Base-by-base conservation (phyloP, 352 stramenopile genomes). In the Lagenidium sp. region DNA sequence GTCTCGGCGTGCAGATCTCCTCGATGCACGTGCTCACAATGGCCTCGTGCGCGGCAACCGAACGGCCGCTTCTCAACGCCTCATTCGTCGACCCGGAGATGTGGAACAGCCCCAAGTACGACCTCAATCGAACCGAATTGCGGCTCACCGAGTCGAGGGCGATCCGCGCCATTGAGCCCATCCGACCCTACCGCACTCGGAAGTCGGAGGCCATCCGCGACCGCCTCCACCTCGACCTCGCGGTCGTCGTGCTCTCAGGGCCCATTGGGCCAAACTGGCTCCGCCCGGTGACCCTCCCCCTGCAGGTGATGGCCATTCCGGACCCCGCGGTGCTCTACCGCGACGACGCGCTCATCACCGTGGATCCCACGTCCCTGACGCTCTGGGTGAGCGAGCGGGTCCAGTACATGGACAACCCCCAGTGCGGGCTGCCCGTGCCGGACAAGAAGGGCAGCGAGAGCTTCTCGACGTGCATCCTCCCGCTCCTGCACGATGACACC, bases 1-100 rank as follows among this genome's bases (percentile, higher is more conserved):
- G 13, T 44, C 18, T 21, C 18, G 47, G 47, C 18, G 28, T 24
- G 16, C 47, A 48, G 21, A 55, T 55, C 39, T n/a, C 47, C 2
- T 24, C 47, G 4, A 15, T 15, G 4, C 22, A 34, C 23, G 29
- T 55, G 20, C 35, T 55, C 11, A 55, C 47, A 19, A 15, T 40
- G 11, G 47, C 40, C 11, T 15, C 21, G 20, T 55, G 47, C 41
- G 20, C 15, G 28, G 8, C 15, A 8, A 32, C 28, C 28, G 15
- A 32, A 15, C 28, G 28, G 15, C 28, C 28, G 28, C 8, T 32
- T 15, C 8, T 15, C 8, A 13, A 32, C 28, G 28, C 15, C 8
- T 15, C 8, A 8, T 32, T 32, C 28, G 15, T 32, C 8, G 8
- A 8, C 8, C 15, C 28, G 28, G 15, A 8, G 28, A 15, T 32